Evolutionary conservation across 208 protist genomes (phyloP), one percentile per base, ranked within the genome.

Genomic region (Crithidia thermophila): DNA sequence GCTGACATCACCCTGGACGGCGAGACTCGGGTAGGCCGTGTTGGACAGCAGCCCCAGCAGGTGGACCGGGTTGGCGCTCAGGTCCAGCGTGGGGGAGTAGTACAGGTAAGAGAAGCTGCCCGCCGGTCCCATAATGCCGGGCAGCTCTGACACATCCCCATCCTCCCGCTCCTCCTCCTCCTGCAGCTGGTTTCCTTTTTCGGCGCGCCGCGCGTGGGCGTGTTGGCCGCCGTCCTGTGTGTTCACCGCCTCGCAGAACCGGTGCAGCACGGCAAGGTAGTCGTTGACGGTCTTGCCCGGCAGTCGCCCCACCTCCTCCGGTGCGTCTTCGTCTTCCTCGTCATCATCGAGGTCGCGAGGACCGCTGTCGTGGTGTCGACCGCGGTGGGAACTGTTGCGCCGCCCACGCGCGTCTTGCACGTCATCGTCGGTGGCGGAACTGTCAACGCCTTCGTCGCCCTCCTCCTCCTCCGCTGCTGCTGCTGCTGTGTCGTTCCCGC

Each of bases 31-130:
- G 21, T 65, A 50, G 0, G 50, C 13, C 4, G 47, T 73, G 58
- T 66, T 20, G 14, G 68, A 68, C 36, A 67, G 25, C 3, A 64
- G 43, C 0, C 42, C 49, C 6, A 84, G 45, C 33, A 92, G 60
- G 28, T 87, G 78, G 36, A 69, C 50, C 16, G 86, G 82, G 53
- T 84, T 71, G 1, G 77, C 60, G 11, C 83, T 75, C 20, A 94
- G 75, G 65, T 91, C 90, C 5, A 89, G 23, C 3, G 88, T 91
- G 0, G 88, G 77, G 7, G 73, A 88, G 63, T 82, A 94, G 65
- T 85, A 94, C 50, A 94, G 71, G 51, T 75, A 85, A 4, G 88
- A 88, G 34, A 67, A 72, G n/a, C 39, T 34, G 20, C 20, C 61
- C 31, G 53, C 45, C 40, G 59, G 33, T 0, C 43, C 59, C 6